These are phyloP conservation scores for Friedmanniomyces simplex DNA, from an alignment of 495 filamentous ascomycete species.

Conservation along the genomic window DNA sequence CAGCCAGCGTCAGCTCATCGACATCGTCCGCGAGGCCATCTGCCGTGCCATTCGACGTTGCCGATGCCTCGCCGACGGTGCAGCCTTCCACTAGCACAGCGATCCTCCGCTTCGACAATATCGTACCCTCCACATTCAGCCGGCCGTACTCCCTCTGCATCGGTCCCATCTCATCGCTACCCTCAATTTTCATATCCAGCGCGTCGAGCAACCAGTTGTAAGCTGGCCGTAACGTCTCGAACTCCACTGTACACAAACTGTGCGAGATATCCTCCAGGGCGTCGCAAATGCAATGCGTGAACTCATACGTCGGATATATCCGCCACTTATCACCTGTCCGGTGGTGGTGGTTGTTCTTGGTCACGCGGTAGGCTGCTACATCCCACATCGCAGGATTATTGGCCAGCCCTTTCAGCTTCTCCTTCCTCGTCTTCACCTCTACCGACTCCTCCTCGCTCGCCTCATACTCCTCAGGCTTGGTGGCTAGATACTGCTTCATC, in stretches of 20 bases:
- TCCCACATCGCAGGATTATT: constrained; percentile 55
- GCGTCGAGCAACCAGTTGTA: constrained; percentile 82
- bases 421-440: constrained; percentile 14
- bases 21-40: constrained; percentile 14
- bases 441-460: constrained; percentile 7
- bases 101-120: constrained; percentile 77
- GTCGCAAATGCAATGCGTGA: constrained; percentile 83
- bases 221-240: constrained; percentile 60
- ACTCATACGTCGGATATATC: constrained; percentile 88
- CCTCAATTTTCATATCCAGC: constrained; percentile 51
- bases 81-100: constrained; percentile 53
- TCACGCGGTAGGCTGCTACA: constrained; percentile 68
- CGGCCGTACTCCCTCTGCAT: constrained; percentile 82
- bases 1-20: constrained; percentile 13
- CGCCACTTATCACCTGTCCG: constrained; percentile 65
- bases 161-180: constrained; percentile 39
- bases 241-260: constrained; percentile 82
- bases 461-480: constrained; percentile 27
- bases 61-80: constrained; percentile 16
- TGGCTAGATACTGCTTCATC: constrained; percentile 70
- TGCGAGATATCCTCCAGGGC: constrained; percentile 81
- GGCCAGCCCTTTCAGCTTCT: constrained; percentile 24
- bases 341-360: constrained; percentile 54
- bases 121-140: constrained; percentile 67
- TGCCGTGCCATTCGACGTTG: neutral